Evolutionary conservation across 345 rosid species (phyloP), one percentile per base, ranked within the genome.

Genomic region (Passiflora organensis): DNA sequence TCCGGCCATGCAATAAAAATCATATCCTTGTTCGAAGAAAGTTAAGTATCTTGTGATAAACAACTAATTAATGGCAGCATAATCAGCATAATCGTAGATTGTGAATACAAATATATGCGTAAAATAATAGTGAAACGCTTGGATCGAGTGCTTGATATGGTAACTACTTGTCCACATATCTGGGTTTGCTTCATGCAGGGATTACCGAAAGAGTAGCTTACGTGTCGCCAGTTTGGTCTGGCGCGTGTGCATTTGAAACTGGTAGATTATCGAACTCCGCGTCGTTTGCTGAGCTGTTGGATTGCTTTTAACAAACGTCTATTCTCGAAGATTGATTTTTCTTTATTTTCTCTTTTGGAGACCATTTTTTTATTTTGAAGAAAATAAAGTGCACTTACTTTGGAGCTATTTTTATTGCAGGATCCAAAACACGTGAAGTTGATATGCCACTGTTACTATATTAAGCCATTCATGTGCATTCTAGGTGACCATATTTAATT

Each of bases 151-250:
- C 52, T 62, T 32, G 68, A 65, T 28, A 38, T 39, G 53, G 62
- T 6, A 69, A 69, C 37, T 69, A 65, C 55, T 48, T 60, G 72
- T 69, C 67, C 62, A 6, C 3, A 42, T 59, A 70, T 10, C 21
- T 65, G 73, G 51, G 62, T 16, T 78, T 63, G 67, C 67, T 68
- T 53, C 11, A 45, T 6, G 55, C 46, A 53, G 55, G 45, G 75
- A 34, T 63, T 71, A 53, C 72, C 75, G 56, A 43, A 50, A 38
- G 28, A 43, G 28, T 50, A 59, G 68, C 21, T 36, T 63, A 55
- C 37, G 63, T 59, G 73, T 69, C 69, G 63, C 51, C 43, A 39
- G 32, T n/a, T 48, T 53, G 61, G 74, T 70, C 72, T 47, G 13
- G 10, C n/a, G 11, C 4, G 9, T 56, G 32, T 21, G 12, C 32